Conservation (phyloP, 1,139 yeast species). For the Zygosaccharomyces sapae region DNA sequence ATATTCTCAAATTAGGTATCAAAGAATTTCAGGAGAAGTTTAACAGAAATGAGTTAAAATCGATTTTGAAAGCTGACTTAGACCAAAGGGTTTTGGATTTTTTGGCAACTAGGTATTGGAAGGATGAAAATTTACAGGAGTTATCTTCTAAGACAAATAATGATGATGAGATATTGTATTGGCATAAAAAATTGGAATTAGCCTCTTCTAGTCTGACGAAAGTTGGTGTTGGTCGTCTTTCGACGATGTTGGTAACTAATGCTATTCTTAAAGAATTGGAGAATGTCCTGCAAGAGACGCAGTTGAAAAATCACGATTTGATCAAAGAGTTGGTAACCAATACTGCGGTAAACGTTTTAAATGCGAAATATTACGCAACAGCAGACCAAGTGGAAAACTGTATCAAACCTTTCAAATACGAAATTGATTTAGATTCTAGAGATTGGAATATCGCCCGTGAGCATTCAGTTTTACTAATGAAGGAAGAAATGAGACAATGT, state of each 20-base stretch:
- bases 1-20: constrained; percentile 76
- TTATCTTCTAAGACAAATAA: constrained; percentile 26
- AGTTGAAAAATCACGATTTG: constrained; percentile 76
- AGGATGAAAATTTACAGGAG: constrained; percentile 41
- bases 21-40: constrained; percentile 82
- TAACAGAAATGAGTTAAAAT: constrained; percentile 76
- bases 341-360: constrained; percentile 76
- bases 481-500: constrained; percentile 84
- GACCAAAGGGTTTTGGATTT: constrained; percentile 87
- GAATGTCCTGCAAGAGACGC: constrained; percentile 56
- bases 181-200: constrained; percentile 85
- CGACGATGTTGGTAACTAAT: constrained; percentile 78
- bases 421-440: constrained; percentile 90
- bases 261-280: constrained; percentile 75
- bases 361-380: constrained; percentile 77
- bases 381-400: constrained; percentile 99
- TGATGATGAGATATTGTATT: constrained; percentile 69
- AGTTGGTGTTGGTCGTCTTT: constrained; percentile 85
- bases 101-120: constrained; percentile 91
- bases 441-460: constrained; percentile 87
- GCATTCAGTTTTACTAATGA: constrained; percentile 65
- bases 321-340: constrained; percentile 78
- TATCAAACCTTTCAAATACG: constrained; percentile 95
- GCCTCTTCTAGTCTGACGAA: constrained; percentile 82
- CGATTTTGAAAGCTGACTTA: constrained; percentile 73